Evolutionary conservation across 106 monocot genomes (phyloP).

Genomic region (Alisma plantagoaquatica): DNA sequence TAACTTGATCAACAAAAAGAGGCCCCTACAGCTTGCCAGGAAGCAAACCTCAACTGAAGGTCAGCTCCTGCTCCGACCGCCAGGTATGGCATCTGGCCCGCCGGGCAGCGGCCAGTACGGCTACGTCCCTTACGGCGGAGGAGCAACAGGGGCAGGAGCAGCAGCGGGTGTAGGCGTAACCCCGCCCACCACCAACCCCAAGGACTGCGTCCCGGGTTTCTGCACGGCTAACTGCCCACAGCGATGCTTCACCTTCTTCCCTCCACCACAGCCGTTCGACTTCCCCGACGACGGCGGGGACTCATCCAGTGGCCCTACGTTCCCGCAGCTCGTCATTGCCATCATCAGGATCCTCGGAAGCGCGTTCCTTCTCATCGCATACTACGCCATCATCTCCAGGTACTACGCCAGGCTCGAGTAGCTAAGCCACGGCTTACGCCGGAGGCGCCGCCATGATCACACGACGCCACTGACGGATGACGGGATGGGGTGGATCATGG

Average conservation of each 20-base stretch:
- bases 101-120: too few species aligned
- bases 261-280: slow-evolving; percentile 30
- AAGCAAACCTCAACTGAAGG: too few species aligned
- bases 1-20: too few species aligned
- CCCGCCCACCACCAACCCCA: slow-evolving; percentile 24
- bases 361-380: slow-evolving; percentile 57
- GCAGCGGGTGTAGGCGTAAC: slow-evolving; percentile 34
- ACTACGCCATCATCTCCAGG: slow-evolving; percentile 67
- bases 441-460: neutral
- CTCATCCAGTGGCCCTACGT: slow-evolving; percentile 18
- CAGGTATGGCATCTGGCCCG: too few species aligned
- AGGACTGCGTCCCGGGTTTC: slow-evolving; percentile 71
- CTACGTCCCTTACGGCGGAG: too few species aligned
- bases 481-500: too few species aligned
- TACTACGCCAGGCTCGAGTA: slow-evolving; percentile 38
- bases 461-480: too few species aligned
- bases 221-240: slow-evolving; percentile 80
- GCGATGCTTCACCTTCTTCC: slow-evolving; percentile 72
- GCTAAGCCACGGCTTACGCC: slow-evolving; percentile 11
- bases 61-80: too few species aligned
- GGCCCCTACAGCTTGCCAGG: too few species aligned
- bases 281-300: slow-evolving; percentile 14
- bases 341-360: slow-evolving; percentile 81
- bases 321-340: slow-evolving; percentile 81
- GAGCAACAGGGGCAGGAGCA: neutral